A percentile compares a stretch with the other conserved stretches of the same genome.
Evolutionary conservation across 441 rosid species (phyloP).

Genomic region (Macaranga tanarius): DNA sequence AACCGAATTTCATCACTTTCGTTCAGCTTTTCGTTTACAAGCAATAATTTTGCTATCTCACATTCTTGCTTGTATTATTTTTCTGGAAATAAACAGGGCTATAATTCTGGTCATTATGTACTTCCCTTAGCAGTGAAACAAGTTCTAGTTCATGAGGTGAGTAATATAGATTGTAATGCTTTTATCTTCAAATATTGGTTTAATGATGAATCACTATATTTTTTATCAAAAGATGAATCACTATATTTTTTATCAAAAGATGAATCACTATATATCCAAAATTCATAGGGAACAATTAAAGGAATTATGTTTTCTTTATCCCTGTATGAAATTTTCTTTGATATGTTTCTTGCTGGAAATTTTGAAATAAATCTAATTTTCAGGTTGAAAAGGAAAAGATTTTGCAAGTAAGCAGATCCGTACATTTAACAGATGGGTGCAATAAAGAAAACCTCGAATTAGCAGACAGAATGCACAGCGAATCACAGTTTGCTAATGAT

Average conservation of each 20-base stretch:
- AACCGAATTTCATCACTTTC: neutral
- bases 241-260: too few species aligned
- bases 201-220: neutral
- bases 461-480: constrained; percentile 25
- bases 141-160: constrained; percentile 86
- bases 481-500: constrained; percentile 23
- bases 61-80: constrained; percentile 17
- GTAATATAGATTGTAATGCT: constrained; percentile 17
- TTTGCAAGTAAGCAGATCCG: constrained; percentile 61
- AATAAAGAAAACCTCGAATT: constrained; percentile 34
- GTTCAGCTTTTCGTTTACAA: neutral
- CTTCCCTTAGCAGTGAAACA: constrained; percentile 82
- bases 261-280: neutral
- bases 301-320: neutral
- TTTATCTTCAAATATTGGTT: neutral
- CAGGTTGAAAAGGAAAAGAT: constrained; percentile 91
- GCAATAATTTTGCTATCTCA: neutral
- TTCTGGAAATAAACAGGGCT: constrained; percentile 55
- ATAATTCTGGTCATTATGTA: constrained; percentile 52
- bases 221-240: too few species aligned
- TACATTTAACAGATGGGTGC: constrained; percentile 36
- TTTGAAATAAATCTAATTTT: constrained; percentile 19
- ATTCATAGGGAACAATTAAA: neutral
- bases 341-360: neutral
- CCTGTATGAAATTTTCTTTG: neutral